Percentiles rank a stretch among this genome's conserved stretches.
These are phyloP conservation scores for Neofusicoccum umdonicola DNA, from an alignment of 2,329 filamentous ascomycete species.

Conservation along the genomic window DNA sequence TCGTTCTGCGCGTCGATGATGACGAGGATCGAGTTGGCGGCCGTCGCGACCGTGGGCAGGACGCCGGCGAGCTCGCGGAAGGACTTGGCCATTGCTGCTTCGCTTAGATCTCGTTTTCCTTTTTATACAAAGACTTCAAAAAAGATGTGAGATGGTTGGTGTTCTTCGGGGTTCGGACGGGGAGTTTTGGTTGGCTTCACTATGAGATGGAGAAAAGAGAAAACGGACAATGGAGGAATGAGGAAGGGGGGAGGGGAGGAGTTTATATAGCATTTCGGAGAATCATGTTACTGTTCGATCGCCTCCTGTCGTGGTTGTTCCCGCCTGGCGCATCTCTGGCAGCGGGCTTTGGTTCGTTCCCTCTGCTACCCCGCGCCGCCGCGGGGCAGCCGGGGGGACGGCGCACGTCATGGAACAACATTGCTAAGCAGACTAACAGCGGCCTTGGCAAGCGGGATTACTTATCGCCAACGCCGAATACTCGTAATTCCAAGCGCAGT, in stretches of 20 bases:
- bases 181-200: too few relatives aligned
- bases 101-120: background rate
- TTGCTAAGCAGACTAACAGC: background rate
- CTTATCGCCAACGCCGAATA: too few relatives aligned
- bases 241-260: background rate
- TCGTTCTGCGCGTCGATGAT: constrained; percentile 73
- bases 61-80: constrained; percentile 57
- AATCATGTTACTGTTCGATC: background rate
- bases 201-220: too few relatives aligned
- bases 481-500: too few relatives aligned
- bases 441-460: too few relatives aligned
- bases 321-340: too few relatives aligned
- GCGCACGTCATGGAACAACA: background rate
- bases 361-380: background rate
- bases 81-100: constrained; percentile 22
- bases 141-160: too few relatives aligned
- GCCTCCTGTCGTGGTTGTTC: too few relatives aligned
- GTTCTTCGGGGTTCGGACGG: too few relatives aligned
- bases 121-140: background rate
- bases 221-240: too few relatives aligned
- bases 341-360: background rate
- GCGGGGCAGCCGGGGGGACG: background rate
- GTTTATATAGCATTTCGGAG: background rate
- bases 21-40: constrained; percentile 59
- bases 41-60: constrained; percentile 54